phyloP scores from a whole-genome alignment of 306 rosid genomes.

The Nissolia schottii region DNA sequence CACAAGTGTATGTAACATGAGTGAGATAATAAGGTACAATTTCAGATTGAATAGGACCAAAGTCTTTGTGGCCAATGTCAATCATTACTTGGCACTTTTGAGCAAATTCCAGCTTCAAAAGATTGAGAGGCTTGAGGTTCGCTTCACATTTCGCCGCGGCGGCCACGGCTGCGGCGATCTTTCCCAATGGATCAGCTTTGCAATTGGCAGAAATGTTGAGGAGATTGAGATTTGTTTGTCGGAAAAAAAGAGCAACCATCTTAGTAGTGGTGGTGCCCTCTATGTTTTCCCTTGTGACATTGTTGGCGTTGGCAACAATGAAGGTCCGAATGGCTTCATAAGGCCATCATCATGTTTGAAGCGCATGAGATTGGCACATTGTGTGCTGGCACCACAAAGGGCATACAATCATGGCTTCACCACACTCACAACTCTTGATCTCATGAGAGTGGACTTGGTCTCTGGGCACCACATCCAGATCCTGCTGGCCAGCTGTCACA shows the following conservation, averaged over 20 bases:
- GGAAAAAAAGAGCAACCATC: slow-evolving; percentile 20
- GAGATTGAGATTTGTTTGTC: slow-evolving; percentile 34
- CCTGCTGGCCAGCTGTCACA: slow-evolving; percentile 17
- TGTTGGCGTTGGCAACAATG: not conserved
- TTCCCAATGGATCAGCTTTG: slow-evolving; percentile 25
- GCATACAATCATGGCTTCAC: not conserved
- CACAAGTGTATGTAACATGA: not conserved
- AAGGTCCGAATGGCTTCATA: not conserved
- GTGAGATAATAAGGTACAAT: not conserved
- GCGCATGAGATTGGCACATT: slow-evolving; percentile 24
- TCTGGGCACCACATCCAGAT: not conserved
- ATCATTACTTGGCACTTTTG: slow-evolving; percentile 9
- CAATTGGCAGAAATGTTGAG: slow-evolving; percentile 6
- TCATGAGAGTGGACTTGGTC: slow-evolving; percentile 24
- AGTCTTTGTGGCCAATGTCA: not conserved
- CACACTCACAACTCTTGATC: slow-evolving; percentile 14
- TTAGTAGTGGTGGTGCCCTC: not conserved
- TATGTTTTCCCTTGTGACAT: slow-evolving; percentile 31
- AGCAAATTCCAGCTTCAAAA: not conserved
- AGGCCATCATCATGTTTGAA: slow-evolving; percentile 2
- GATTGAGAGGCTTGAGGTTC: slow-evolving; percentile 10
- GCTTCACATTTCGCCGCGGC: slow-evolving; percentile 19
- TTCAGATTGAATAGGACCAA: not conserved
- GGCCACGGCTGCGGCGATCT: not conserved
- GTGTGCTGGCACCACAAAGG: slow-evolving; percentile 20